These are phyloP conservation scores for Amanita brunnescens DNA, from an alignment of 768 basidiomycete species.

Conservation along the genomic window DNA sequence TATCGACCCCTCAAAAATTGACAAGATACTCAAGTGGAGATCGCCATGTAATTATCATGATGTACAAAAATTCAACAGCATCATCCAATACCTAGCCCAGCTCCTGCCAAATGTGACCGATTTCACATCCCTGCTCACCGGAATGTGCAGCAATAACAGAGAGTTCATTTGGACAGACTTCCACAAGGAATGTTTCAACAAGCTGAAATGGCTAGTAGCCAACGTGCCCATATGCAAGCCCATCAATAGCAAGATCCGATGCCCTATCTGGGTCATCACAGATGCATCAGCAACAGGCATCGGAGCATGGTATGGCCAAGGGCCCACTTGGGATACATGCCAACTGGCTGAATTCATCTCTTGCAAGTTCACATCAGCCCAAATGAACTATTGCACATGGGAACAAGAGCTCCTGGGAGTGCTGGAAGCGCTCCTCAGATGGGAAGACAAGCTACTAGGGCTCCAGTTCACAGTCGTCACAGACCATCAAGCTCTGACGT, in stretches of 20 bases:
- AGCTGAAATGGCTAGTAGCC: conserved; percentile 12
- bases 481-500: conserved; percentile 20
- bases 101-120: conserved; percentile 22
- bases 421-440: conserved; percentile 16
- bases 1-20: not conserved
- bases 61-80: conserved; percentile 23
- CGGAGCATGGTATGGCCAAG: conserved; percentile 16
- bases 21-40: conserved; percentile 18
- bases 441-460: conserved; percentile 23
- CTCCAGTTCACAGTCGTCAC: conserved; percentile 15
- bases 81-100: conserved; percentile 23
- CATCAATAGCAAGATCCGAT: not conserved
- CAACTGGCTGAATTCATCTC: conserved; percentile 15
- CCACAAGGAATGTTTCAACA: conserved; percentile 15
- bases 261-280: not conserved
- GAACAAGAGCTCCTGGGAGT: conserved; percentile 12
- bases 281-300: conserved; percentile 8
- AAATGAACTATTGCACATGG: conserved; percentile 10
- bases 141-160: conserved; percentile 16
- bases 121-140: conserved; percentile 18
- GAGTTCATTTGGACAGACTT: conserved; percentile 21
- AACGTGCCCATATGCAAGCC: not conserved
- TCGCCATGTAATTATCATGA: conserved; percentile 17
- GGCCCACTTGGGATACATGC: conserved; percentile 11
- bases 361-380: conserved; percentile 14